phyloP scores from a whole-genome alignment of 1,284 basidiomycete genomes.

The Marasmius sp. region DNA sequence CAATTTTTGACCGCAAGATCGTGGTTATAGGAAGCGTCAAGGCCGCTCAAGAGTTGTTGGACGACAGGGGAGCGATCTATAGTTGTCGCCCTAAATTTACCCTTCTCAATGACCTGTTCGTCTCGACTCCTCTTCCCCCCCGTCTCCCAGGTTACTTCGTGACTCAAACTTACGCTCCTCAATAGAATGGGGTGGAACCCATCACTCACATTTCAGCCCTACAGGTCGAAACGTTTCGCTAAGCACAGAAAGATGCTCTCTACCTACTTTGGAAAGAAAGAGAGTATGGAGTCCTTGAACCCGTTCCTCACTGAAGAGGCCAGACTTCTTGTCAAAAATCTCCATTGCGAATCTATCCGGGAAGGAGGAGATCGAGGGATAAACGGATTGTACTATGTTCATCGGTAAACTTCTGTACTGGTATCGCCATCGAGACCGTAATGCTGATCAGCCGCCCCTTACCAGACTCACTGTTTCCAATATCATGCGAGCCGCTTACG shows the following conservation, averaged over 20 bases:
- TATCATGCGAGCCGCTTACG: slow-evolving; percentile 21
- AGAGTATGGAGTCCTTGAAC: slow-evolving; percentile 12
- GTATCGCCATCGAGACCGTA: too few species aligned
- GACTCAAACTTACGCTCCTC: neutral
- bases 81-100: slow-evolving; percentile 10
- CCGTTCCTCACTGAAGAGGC: slow-evolving; percentile 16
- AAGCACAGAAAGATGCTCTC: slow-evolving; percentile 19
- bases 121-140: neutral
- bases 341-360: neutral
- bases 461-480: slow-evolving; percentile 21
- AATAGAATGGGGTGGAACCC: slow-evolving; percentile 22
- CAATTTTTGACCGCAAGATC: slow-evolving; percentile 5
- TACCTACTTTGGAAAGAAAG: slow-evolving; percentile 12
- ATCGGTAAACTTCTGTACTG: neutral
- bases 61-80: slow-evolving; percentile 14
- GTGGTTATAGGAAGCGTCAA: slow-evolving; percentile 12
- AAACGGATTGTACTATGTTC: neutral
- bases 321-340: slow-evolving; percentile 15
- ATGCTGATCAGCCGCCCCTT: too few species aligned
- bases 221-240: slow-evolving; percentile 16
- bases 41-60: slow-evolving; percentile 13
- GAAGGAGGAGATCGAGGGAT: neutral
- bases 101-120: slow-evolving; percentile 10
- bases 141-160: neutral
- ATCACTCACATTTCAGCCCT: slow-evolving; percentile 14